Percentiles rank a stretch among this genome's conserved stretches.
These are phyloP conservation scores for Dinochytrium kinnereticum DNA, from an alignment of 371 early-diverging fungal genomes.

Conservation along the genomic window DNA sequence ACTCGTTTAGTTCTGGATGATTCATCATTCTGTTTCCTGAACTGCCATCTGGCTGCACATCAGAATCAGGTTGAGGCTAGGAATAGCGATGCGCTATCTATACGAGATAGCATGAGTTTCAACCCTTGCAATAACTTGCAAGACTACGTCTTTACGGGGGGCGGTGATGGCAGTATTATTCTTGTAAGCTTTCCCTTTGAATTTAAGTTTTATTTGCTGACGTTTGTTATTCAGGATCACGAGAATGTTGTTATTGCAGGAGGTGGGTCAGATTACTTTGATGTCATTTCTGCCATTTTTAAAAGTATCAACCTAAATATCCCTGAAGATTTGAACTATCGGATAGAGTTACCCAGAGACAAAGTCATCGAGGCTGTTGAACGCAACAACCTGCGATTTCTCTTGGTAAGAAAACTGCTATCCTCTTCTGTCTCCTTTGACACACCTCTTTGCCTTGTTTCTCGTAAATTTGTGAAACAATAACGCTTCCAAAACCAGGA, in stretches of 20 bases:
- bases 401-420: conserved; percentile 35
- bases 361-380: conserved; percentile 59
- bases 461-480: no score
- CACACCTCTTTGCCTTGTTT: conserved; percentile 36
- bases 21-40: conserved; percentile 81
- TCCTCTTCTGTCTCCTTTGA: not conserved
- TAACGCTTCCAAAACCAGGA: no score
- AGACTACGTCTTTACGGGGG: conserved; percentile 50
- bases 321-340: conserved; percentile 84
- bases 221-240: conserved; percentile 65
- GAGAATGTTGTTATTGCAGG: conserved; percentile 56
- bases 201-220: conserved; percentile 11
- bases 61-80: conserved; percentile 72
- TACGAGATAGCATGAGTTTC: conserved; percentile 70
- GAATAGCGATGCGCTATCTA: conserved; percentile 75
- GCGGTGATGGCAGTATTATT: conserved; percentile 70
- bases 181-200: conserved; percentile 40
- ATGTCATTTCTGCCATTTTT: no score
- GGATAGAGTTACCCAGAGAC: conserved; percentile 72
- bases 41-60: conserved; percentile 86
- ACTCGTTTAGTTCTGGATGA: conserved; percentile 76
- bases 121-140: conserved; percentile 13
- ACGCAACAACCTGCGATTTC: conserved; percentile 35
- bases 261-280: no score
- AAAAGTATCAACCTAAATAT: conserved; percentile 47